Conservation (phyloP, 192 early-diverging fungal genomes). For the Entomortierella lignicola region DNA sequence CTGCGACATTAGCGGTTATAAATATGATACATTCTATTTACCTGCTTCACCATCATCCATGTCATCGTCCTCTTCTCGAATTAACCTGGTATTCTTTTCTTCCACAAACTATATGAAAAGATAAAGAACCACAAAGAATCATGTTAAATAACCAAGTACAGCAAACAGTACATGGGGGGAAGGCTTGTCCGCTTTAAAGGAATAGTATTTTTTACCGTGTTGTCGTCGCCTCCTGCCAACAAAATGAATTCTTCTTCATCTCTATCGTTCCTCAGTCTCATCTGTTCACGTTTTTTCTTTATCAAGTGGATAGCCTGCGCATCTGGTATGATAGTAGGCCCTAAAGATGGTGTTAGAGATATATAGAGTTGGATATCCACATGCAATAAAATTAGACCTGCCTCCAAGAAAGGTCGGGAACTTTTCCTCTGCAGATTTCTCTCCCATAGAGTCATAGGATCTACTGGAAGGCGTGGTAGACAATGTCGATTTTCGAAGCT, state of each 20-base stretch:
- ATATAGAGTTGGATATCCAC: too few relatives aligned
- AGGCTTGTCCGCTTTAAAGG: neutral
- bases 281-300: slow-evolving; percentile 64
- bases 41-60: slow-evolving; percentile 68
- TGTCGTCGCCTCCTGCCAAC: slow-evolving; percentile 49
- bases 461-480: slow-evolving; percentile 42
- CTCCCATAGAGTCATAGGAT: slow-evolving; percentile 26
- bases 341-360: too few relatives aligned
- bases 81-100: slow-evolving; percentile 52
- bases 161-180: too few relatives aligned
- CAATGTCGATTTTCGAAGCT: slow-evolving; percentile 42
- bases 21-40: slow-evolving; percentile 8
- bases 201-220: slow-evolving; percentile 18
- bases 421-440: slow-evolving; percentile 53
- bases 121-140: too few relatives aligned
- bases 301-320: slow-evolving; percentile 62
- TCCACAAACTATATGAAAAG: slow-evolving; percentile 35
- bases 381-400: too few relatives aligned
- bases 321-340: slow-evolving; percentile 58
- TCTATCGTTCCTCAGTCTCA: slow-evolving; percentile 53
- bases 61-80: slow-evolving; percentile 70
- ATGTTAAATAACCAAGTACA: too few relatives aligned
- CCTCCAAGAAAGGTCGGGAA: slow-evolving; percentile 57
- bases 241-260: slow-evolving; percentile 54
- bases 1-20: neutral